These are phyloP conservation scores for Phytopythium montanum DNA, from an alignment of 352 stramenopile species.

Conservation along the genomic window DNA sequence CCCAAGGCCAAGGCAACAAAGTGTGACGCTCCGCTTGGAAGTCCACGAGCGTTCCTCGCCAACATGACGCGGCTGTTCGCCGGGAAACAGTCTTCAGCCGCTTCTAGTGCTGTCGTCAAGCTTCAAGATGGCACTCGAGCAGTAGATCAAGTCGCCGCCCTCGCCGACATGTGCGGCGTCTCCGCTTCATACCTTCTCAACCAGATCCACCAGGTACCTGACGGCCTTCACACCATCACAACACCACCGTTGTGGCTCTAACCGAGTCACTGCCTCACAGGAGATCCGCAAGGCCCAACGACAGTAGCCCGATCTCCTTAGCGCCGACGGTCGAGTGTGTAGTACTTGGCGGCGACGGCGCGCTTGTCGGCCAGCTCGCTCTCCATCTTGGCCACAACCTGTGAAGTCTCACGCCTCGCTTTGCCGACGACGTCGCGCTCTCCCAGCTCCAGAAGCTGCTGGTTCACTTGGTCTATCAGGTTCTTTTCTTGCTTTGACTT, in stretches of 20 bases:
- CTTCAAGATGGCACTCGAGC: too few relatives aligned
- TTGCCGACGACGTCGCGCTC: slow-evolving; percentile 56
- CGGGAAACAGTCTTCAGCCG: background rate
- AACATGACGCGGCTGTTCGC: slow-evolving; percentile 1
- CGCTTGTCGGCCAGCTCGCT: slow-evolving; percentile 40
- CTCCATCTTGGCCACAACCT: slow-evolving; percentile 50
- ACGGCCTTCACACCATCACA: background rate
- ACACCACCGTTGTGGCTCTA: background rate
- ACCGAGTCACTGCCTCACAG: background rate
- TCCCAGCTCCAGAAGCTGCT: slow-evolving; percentile 53
- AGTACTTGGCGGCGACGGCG: slow-evolving; percentile 42
- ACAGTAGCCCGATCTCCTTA: background rate
- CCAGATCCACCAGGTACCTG: background rate
- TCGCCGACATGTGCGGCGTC: background rate
- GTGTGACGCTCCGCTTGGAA: background rate
- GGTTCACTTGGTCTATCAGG: slow-evolving; percentile 47
- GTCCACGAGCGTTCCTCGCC: slow-evolving; percentile 3
- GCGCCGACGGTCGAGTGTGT: slow-evolving; percentile 34
- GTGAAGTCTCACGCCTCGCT: slow-evolving; percentile 41
- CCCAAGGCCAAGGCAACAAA: background rate
- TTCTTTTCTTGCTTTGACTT: slow-evolving; percentile 42
- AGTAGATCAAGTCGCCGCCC: background rate
- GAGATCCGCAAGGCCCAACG: background rate
- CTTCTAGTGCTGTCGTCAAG: too few relatives aligned
- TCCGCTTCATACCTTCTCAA: background rate